A percentile compares a stretch with the other conserved stretches of the same genome.
Conservation (phyloP, 305 asterid genomes). For the Fraxinus nigra region DNA sequence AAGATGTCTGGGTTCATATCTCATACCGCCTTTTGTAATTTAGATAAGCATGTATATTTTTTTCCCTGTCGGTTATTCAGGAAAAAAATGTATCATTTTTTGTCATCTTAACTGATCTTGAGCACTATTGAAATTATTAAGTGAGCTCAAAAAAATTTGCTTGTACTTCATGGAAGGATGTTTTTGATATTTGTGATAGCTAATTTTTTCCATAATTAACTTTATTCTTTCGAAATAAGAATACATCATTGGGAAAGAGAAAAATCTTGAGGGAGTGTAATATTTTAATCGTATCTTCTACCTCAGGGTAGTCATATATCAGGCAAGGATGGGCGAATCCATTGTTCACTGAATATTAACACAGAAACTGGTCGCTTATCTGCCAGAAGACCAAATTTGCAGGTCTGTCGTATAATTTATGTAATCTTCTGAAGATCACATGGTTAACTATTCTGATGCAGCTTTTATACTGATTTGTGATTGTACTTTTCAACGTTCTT, state of each 20-base stretch:
- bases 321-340: conserved; percentile 84
- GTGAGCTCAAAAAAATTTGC: not conserved
- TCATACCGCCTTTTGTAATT: not conserved
- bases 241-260: not conserved
- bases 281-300: conserved; percentile 11
- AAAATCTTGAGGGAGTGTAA: not conserved
- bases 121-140: not conserved
- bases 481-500: not conserved
- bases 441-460: not conserved
- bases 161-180: conserved; percentile 9
- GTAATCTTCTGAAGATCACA: not conserved
- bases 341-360: conserved; percentile 93
- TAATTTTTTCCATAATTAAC: not conserved
- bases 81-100: not conserved
- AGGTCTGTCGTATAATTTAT: conserved; percentile 43
- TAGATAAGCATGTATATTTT: not conserved
- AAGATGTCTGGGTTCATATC: not conserved
- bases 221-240: not conserved
- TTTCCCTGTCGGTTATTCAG: not conserved
- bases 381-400: conserved; percentile 98
- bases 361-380: conserved; percentile 98
- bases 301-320: conserved; percentile 74
- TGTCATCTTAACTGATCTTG: not conserved
- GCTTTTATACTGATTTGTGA: not conserved
- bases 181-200: conserved; percentile 14